These are phyloP conservation scores for Populus tremula DNA, from an alignment of 345 rosid genomes.

Conservation along the genomic window DNA sequence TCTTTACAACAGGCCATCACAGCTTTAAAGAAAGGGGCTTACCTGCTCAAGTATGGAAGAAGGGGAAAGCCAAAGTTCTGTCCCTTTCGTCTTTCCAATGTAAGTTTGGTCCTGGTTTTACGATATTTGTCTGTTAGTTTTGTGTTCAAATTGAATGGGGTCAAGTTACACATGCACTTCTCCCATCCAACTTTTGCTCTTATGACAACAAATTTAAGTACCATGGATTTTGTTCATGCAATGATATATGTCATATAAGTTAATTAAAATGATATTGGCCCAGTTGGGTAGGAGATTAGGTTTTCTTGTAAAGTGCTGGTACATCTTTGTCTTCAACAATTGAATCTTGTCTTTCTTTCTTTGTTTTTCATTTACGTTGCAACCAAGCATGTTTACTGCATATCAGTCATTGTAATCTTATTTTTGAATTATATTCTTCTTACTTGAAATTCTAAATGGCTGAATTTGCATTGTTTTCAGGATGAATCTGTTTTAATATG, in stretches of 20 bases:
- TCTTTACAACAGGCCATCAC: constrained; percentile 77
- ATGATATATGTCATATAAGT: not conserved
- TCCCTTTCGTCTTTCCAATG: constrained; percentile 96
- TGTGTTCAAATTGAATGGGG: not conserved
- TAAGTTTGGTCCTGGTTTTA: constrained; percentile 35
- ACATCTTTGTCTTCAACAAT: not conserved
- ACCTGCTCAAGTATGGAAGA: constrained; percentile 93
- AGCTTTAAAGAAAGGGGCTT: constrained; percentile 93
- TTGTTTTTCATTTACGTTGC: not conserved
- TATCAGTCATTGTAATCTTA: not conserved
- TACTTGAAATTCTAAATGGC: constrained; percentile 5
- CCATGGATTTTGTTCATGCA: not conserved
- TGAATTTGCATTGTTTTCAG: constrained; percentile 48
- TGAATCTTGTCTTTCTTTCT: not conserved
- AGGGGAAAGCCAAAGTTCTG: constrained; percentile 98
- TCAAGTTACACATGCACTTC: not conserved
- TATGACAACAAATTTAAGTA: not conserved
- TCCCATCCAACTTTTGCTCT: not conserved
- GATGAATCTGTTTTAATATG: constrained; percentile 95
- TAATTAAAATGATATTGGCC: not conserved
- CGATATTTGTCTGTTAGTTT: not conserved
- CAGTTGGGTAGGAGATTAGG: not conserved
- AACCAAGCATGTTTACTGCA: not conserved
- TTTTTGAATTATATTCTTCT: constrained; percentile 1
- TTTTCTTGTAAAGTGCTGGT: not conserved